These are phyloP conservation scores for Colletotrichum chrysophilum DNA, from an alignment of 2,329 filamentous ascomycete genomes.

Conservation along the genomic window DNA sequence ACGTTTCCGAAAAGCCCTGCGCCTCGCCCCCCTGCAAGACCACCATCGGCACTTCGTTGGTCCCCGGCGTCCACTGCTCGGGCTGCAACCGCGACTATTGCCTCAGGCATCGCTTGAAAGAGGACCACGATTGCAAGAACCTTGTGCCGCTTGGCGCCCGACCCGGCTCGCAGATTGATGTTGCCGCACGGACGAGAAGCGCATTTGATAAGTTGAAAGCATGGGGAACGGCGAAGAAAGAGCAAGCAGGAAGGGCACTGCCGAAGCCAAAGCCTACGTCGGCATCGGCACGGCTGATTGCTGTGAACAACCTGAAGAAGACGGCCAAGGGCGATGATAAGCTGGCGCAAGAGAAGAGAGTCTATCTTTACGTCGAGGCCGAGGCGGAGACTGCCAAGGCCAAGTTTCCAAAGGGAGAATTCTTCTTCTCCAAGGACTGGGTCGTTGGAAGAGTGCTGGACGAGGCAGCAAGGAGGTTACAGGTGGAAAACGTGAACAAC, in stretches of 20 bases:
- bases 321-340: slow-evolving; percentile 90
- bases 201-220: slow-evolving; percentile 79
- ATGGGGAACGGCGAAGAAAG: slow-evolving; percentile 80
- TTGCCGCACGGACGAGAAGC: slow-evolving; percentile 70
- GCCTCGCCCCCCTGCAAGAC: slow-evolving; percentile 71
- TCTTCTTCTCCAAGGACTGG: slow-evolving; percentile 85
- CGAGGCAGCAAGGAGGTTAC: slow-evolving; percentile 75
- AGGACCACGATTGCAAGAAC: slow-evolving; percentile 86
- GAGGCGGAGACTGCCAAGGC: slow-evolving; percentile 84
- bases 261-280: slow-evolving; percentile 69
- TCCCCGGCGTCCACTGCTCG: slow-evolving; percentile 73
- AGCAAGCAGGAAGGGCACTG: slow-evolving; percentile 61
- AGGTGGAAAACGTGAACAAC: slow-evolving; percentile 87
- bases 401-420: slow-evolving; percentile 81
- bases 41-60: slow-evolving; percentile 70
- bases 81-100: slow-evolving; percentile 78
- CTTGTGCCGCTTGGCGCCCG: slow-evolving; percentile 64
- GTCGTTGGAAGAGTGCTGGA: slow-evolving; percentile 86
- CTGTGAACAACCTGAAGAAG: slow-evolving; percentile 81
- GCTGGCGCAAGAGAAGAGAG: slow-evolving; percentile 78
- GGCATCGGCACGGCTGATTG: slow-evolving; percentile 68
- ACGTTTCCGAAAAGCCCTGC: slow-evolving; percentile 70
- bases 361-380: slow-evolving; percentile 91
- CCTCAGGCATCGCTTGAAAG: slow-evolving; percentile 75
- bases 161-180: slow-evolving; percentile 45